These are phyloP conservation scores for Conticribra weissflogii DNA, from an alignment of 108 stramenopile genomes.

Conservation along the genomic window DNA sequence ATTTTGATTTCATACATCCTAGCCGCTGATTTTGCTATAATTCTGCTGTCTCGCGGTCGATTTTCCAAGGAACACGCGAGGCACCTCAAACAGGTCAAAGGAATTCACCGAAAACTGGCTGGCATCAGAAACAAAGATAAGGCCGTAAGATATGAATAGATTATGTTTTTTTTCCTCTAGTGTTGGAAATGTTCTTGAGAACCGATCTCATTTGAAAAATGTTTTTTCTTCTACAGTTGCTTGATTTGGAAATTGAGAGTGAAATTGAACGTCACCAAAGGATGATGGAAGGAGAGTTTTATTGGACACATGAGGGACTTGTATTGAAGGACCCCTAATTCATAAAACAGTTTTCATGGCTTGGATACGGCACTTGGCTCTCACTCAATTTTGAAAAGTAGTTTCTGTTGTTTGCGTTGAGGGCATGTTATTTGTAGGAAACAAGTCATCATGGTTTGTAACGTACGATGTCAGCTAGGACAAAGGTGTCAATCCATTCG, in stretches of 20 bases:
- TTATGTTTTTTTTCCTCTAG: not conserved
- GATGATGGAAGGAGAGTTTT: slow-evolving; percentile 25
- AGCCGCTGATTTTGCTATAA: no score
- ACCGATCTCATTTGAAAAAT: no score
- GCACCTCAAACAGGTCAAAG: not conserved
- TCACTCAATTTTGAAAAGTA: no score
- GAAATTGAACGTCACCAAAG: slow-evolving; percentile 18
- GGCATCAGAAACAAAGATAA: not conserved
- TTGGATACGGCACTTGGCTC: no score
- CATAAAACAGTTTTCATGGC: not conserved
- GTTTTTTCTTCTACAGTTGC: not conserved
- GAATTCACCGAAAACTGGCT: not conserved
- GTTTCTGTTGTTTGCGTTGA: no score
- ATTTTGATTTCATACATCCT: not conserved
- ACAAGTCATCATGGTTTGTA: no score
- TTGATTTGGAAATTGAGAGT: slow-evolving; percentile 14
- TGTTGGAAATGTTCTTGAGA: no score
- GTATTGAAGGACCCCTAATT: slow-evolving; percentile 11
- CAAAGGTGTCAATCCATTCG: no score
- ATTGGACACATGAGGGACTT: slow-evolving; percentile 16
- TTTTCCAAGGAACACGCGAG: not conserved
- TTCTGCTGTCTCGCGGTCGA: no score
- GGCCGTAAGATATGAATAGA: not conserved
- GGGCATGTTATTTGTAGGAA: no score
- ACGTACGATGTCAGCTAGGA: no score